Evolutionary conservation across 768 basidiomycete genomes (phyloP).

Genomic region (Butyriboletus loyo): DNA sequence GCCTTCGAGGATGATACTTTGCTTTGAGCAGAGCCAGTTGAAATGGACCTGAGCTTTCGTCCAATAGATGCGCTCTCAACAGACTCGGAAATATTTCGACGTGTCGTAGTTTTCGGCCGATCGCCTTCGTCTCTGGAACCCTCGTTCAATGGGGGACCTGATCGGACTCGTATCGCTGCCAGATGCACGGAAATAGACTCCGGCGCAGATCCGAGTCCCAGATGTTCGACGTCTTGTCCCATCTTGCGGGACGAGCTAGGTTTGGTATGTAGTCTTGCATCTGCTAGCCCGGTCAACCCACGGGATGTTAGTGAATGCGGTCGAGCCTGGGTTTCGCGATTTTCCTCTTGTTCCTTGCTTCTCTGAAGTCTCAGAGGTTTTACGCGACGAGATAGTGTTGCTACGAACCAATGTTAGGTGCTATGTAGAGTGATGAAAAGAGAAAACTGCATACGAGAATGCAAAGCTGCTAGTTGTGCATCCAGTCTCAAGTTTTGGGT

Average conservation of each 20-base stretch:
- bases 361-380: slow-evolving; percentile 15
- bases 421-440: neutral
- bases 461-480: slow-evolving; percentile 8
- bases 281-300: neutral
- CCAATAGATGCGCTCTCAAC: slow-evolving; percentile 1
- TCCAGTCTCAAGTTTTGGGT: slow-evolving; percentile 15
- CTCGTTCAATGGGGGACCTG: slow-evolving; percentile 10
- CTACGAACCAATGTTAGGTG: slow-evolving; percentile 7
- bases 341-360: slow-evolving; percentile 9
- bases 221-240: slow-evolving; percentile 1
- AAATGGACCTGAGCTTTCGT: slow-evolving; percentile 2
- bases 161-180: slow-evolving; percentile 19
- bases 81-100: slow-evolving; percentile 23
- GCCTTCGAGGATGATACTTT: slow-evolving; percentile 10
- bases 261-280: slow-evolving; percentile 12
- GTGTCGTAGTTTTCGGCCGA: slow-evolving; percentile 1
- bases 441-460: slow-evolving; percentile 19
- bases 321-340: neutral
- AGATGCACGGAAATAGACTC: slow-evolving; percentile 31
- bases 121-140: neutral
- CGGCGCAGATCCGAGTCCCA: slow-evolving; percentile 20
- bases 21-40: neutral
- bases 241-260: slow-evolving; percentile 10
- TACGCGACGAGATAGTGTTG: slow-evolving; percentile 7
- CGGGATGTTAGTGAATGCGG: slow-evolving; percentile 5